Evolutionary conservation across 371 early-diverging fungal species (phyloP).

Genomic region (Rhizopus stolonifer): DNA sequence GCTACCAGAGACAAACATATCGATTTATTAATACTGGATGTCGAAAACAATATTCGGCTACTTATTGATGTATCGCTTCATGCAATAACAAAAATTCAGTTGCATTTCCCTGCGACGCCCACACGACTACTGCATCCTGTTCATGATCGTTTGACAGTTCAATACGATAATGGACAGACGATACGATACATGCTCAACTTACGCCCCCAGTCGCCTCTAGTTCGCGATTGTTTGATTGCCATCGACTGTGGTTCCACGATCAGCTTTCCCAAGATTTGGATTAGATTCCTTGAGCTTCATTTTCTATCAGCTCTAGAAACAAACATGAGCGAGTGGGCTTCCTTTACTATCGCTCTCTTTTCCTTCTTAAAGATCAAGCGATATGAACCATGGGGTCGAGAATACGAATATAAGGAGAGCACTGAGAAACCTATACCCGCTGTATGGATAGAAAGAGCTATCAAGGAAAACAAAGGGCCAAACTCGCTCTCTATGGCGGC

Average conservation of each 20-base stretch:
- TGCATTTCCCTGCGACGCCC: conserved; percentile 6
- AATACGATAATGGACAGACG: conserved; percentile 25
- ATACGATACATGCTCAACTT: conserved; percentile 41
- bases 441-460: background rate
- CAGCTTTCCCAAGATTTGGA: conserved; percentile 17
- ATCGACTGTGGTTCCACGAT: conserved; percentile 46
- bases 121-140: conserved; percentile 41
- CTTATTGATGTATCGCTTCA: conserved; percentile 6
- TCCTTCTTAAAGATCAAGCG: conserved; percentile 44
- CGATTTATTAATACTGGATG: conserved; percentile 40
- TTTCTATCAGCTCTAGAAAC: background rate
- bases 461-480: conserved; percentile 6
- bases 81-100: background rate
- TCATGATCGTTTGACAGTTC: conserved; percentile 45
- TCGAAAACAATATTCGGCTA: background rate
- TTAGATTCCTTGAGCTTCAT: conserved; percentile 8
- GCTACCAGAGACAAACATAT: conserved; percentile 40
- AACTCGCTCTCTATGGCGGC: background rate
- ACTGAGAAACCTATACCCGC: conserved; percentile 14
- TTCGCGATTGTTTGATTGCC: conserved; percentile 46
- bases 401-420: background rate
- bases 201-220: conserved; percentile 36
- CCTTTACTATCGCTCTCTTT: conserved; percentile 51
- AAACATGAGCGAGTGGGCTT: conserved; percentile 50
- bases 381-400: background rate